Base-by-base conservation (phyloP, 176 grass and related monocot genomes). In the Oryza longistaminata region DNA sequence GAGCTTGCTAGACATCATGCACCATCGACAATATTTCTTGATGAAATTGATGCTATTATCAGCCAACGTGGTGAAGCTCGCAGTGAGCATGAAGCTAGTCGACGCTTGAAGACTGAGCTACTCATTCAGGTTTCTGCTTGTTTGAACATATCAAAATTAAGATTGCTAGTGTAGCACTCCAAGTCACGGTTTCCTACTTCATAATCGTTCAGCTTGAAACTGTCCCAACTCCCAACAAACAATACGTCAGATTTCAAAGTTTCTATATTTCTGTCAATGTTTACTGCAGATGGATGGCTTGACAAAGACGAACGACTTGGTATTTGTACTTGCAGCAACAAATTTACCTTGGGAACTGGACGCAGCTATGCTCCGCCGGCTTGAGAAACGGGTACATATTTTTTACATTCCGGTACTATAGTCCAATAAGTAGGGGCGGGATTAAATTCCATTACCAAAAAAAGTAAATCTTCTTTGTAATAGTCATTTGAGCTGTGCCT, bases 11-110 rank as follows among this genome's bases (percentile, higher is more conserved):
- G 91, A 69, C 86, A 98, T 84, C 93, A 98, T 87, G 91, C 96
- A 80, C 96, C 96, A 92, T 98, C 96, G 5, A 96, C 96, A 7
- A 94, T 98, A 90, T 98, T 95, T 89, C 93, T 98, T 81, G 96
- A 98, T 83, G 96, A 98, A 72, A 95, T 98, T 85, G 96, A 95
- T 90, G 91, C 93, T 49, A 95, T 95, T 82, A 95, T 95, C 83
- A 96, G 93, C 67, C 93, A 96, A 61, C 91, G 91, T 85, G 96
- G 93, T 76, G 93, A 98, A 90, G 96, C 96, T 76, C 93, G 93
- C 48, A 96, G 96, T 70, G 96, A 98, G 86, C 96, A 98, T 58
- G 96, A 98, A 90, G 96, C 93, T 75, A 98, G 93, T 86, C 83
- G 88, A 24, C 91, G 93, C 44, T 90, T 98, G 83, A 98, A 96